These are phyloP conservation scores for Alternaria solani DNA, from an alignment of 2,329 filamentous ascomycete genomes.

Conservation along the genomic window DNA sequence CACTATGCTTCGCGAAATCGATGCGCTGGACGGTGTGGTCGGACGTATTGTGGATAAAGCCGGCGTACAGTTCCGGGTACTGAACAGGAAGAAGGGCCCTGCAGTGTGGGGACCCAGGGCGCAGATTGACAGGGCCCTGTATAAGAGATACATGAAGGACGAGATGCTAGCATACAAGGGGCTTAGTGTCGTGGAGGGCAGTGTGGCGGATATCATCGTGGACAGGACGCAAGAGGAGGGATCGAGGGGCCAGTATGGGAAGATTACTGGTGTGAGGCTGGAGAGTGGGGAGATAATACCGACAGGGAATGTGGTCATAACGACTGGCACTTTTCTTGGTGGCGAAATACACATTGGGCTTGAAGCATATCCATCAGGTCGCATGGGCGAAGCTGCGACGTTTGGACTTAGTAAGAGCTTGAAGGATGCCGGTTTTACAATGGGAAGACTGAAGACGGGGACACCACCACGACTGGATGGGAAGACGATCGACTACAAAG, in stretches of 20 bases:
- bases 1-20: constrained; percentile 92
- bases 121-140: constrained; percentile 91
- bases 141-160: constrained; percentile 88
- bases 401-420: constrained; percentile 92
- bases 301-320: constrained; percentile 86
- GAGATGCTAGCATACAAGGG: constrained; percentile 83
- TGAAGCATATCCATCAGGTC: constrained; percentile 82
- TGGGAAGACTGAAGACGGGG: constrained; percentile 93
- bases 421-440: constrained; percentile 82
- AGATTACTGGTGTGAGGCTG: constrained; percentile 83
- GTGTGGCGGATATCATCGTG: constrained; percentile 89
- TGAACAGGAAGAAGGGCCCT: constrained; percentile 90
- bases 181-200: constrained; percentile 81
- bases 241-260: constrained; percentile 64
- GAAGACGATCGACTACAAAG: constrained; percentile 79
- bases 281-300: constrained; percentile 87
- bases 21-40: constrained; percentile 90
- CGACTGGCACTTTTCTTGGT: constrained; percentile 92
- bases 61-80: constrained; percentile 88
- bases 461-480: constrained; percentile 88
- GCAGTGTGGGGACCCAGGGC: constrained; percentile 97
- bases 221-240: constrained; percentile 62
- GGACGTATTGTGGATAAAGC: constrained; percentile 92
- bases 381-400: constrained; percentile 93
- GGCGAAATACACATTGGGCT: constrained; percentile 97